phyloP scores from a whole-genome alignment of 345 rosid genomes.

The Salix viminalis region DNA sequence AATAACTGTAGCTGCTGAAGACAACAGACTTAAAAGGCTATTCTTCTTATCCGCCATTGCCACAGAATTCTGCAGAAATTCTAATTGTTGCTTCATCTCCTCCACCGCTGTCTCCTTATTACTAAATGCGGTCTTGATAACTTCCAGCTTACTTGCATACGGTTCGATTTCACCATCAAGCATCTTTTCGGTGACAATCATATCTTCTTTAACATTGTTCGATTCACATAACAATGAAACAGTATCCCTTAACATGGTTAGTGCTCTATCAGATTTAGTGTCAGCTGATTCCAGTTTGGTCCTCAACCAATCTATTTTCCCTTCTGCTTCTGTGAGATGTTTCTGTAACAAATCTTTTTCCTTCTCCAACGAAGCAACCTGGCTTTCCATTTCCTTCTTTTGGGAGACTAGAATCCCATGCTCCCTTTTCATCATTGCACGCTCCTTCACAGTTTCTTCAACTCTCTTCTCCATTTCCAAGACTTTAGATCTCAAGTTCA shows the following conservation, averaged over 20 bases:
- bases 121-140: slow-evolving; percentile 50
- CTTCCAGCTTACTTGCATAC: slow-evolving; percentile 40
- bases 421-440: slow-evolving; percentile 28
- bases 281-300: slow-evolving; percentile 35
- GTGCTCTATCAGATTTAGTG: slow-evolving; percentile 31
- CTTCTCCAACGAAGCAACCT: slow-evolving; percentile 22
- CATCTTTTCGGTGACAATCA: slow-evolving; percentile 12
- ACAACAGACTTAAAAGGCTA: slow-evolving; percentile 54
- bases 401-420: slow-evolving; percentile 23
- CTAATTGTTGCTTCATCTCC: slow-evolving; percentile 57
- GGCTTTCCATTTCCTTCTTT: slow-evolving; percentile 34
- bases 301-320: slow-evolving; percentile 29
- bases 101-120: slow-evolving; percentile 43
- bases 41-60: slow-evolving; percentile 52
- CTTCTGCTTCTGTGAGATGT: slow-evolving; percentile 38
- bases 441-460: slow-evolving; percentile 30
- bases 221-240: slow-evolving; percentile 38
- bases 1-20: slow-evolving; percentile 60
- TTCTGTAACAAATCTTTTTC: slow-evolving; percentile 43
- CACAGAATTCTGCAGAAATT: slow-evolving; percentile 41
- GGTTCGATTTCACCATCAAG: slow-evolving; percentile 34
- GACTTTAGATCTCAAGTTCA: slow-evolving; percentile 29
- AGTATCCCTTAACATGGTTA: slow-evolving; percentile 49
- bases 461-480: slow-evolving; percentile 40
- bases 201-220: slow-evolving; percentile 19